Percentiles rank a stretch among this genome's conserved stretches.
Conservation (phyloP, 495 filamentous ascomycete genomes). For the Podospora bellae-mahoneyi region DNA sequence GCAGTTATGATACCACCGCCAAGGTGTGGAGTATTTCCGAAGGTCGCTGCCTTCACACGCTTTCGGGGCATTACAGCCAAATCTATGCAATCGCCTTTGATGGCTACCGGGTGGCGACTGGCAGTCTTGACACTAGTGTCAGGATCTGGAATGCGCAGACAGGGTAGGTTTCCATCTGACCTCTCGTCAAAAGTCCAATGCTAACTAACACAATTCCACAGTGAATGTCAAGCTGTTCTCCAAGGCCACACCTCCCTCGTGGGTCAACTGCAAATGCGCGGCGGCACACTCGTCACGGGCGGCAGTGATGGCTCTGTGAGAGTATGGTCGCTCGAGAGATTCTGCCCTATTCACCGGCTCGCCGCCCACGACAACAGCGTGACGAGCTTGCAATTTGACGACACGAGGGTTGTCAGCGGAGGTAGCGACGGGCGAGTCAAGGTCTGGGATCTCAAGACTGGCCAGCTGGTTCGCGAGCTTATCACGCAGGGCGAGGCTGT, state of each 20-base stretch:
- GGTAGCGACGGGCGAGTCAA: slow-evolving; percentile 96
- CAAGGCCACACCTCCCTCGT: slow-evolving; percentile 97
- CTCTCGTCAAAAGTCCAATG: not conserved
- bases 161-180: slow-evolving; percentile 56
- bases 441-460: slow-evolving; percentile 92
- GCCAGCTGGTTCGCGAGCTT: slow-evolving; percentile 85
- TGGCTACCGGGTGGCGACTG: slow-evolving; percentile 87
- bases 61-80: slow-evolving; percentile 96
- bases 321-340: slow-evolving; percentile 88
- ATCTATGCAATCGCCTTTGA: slow-evolving; percentile 99
- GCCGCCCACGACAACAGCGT: slow-evolving; percentile 99
- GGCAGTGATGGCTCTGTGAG: slow-evolving; percentile 93
- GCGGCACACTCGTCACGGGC: slow-evolving; percentile 90
- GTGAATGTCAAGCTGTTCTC: slow-evolving; percentile 82
- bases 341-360: slow-evolving; percentile 85
- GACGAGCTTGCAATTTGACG: slow-evolving; percentile 94
- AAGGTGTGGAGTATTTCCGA: slow-evolving; percentile 97
- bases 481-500: slow-evolving; percentile 88
- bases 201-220: slow-evolving; percentile 28
- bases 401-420: slow-evolving; percentile 87
- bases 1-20: slow-evolving; percentile 95
- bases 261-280: slow-evolving; percentile 94
- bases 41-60: slow-evolving; percentile 81
- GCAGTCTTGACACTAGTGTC: slow-evolving; percentile 94
- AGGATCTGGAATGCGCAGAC: slow-evolving; percentile 92